phyloP scores from a whole-genome alignment of 192 early-diverging fungal species.

The Chytriomyces hyalinus region DNA sequence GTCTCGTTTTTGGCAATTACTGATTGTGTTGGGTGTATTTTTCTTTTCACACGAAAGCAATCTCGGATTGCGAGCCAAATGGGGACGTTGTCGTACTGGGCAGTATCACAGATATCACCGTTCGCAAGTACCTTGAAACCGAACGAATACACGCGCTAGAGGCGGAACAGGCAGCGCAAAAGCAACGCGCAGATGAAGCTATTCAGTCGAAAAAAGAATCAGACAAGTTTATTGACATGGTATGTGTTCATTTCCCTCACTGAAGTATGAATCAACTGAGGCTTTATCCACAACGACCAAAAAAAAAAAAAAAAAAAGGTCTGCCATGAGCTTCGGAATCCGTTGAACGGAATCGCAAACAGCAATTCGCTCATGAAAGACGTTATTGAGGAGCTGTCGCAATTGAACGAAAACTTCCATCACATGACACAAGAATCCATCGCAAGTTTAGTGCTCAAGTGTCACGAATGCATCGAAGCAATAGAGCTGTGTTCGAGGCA shows the following conservation, averaged over 20 bases:
- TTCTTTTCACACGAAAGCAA: background rate
- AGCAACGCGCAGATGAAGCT: slow-evolving; percentile 45
- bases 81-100: slow-evolving; percentile 21
- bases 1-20: too few species aligned
- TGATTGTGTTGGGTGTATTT: too few species aligned
- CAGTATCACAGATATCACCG: slow-evolving; percentile 42
- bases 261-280: too few species aligned
- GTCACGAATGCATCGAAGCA: slow-evolving; percentile 37
- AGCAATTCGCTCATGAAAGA: slow-evolving; percentile 43
- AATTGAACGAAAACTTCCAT: slow-evolving; percentile 13
- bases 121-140: slow-evolving; percentile 34
- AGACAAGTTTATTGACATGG: slow-evolving; percentile 53
- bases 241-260: background rate
- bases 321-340: slow-evolving; percentile 50
- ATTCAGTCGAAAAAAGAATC: slow-evolving; percentile 38
- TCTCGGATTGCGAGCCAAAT: slow-evolving; percentile 3
- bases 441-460: slow-evolving; percentile 5
- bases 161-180: slow-evolving; percentile 43
- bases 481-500: slow-evolving; percentile 46
- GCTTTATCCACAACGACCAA: too few species aligned
- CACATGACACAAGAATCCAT: background rate
- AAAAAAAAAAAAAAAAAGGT: slow-evolving; percentile 21
- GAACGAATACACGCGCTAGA: slow-evolving; percentile 30
- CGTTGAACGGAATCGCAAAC: slow-evolving; percentile 48
- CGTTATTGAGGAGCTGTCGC: slow-evolving; percentile 22